Evolutionary conservation across 1,284 basidiomycete species (phyloP), one percentile per base, ranked within the genome.

Genomic region (Ceratobasidium sp.): DNA sequence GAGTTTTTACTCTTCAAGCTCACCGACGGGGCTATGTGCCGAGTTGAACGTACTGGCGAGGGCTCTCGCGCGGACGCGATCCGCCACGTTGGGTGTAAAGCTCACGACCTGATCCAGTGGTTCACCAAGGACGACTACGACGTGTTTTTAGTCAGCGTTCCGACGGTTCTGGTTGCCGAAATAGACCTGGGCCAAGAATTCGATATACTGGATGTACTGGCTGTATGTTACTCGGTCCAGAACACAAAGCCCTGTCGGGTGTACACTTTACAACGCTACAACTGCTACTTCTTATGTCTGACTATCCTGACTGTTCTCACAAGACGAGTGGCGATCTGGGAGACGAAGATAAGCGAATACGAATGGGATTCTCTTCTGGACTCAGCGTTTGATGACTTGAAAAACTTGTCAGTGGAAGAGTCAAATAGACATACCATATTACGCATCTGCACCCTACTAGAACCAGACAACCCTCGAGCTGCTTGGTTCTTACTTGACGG

Each of bases 31-130:
- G 33, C 26, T 3, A 6, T 58, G 13, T 58, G 54, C 33, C 54
- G 54, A 33, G 26, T 64, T 13, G 33, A 39, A 26, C 61, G 37
- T 3, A 26, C 20, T 20, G 49, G 49, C 1, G 49, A 51, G 2
- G 65, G 65, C 11, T 49, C 65, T 7, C 45, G 65, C 2, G 6
- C 47, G 1, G 65, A 67, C 31, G 65, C 65, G 0, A 67, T 67
- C 15, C 65, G 65, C 3, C 53, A 49, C 47, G 20, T 51, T 2
- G 65, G 65, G 3, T 33, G 65, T 17, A 53, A 15, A 5, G 10
- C 65, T 4, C 65, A 67, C 13, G 65, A 67, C 23, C 49, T 67
- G 2, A 67, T 67, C 15, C 65, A 67, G n/a, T 67, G 65, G 65
- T 67, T 67, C 31, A 6, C 47, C 11, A 31, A 0, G 1, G 65